These are phyloP conservation scores for Filobasidium floriforme DNA, from an alignment of 768 basidiomycete species.

Conservation along the genomic window DNA sequence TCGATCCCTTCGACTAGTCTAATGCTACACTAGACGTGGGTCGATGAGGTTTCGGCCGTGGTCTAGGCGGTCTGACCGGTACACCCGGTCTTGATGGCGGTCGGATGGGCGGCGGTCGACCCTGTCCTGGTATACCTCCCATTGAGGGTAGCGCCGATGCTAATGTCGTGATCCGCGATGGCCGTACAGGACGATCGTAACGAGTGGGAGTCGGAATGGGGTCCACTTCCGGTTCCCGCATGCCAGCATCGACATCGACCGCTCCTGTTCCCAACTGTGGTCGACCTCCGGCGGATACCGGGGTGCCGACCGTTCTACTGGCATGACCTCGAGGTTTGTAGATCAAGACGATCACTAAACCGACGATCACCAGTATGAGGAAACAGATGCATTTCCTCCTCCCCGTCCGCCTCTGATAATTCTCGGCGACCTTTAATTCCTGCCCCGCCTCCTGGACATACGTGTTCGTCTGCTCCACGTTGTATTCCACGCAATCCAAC, in stretches of 20 bases:
- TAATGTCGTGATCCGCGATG: no score
- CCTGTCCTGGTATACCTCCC: no score
- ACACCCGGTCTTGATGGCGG: background rate
- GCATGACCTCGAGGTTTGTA: conserved; percentile 61
- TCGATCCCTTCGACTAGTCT: background rate
- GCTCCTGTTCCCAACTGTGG: no score
- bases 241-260: no score
- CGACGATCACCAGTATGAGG: conserved; percentile 79
- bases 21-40: background rate
- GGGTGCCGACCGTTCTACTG: background rate
- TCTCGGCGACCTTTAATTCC: conserved; percentile 76
- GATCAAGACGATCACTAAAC: conserved; percentile 75
- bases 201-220: no score
- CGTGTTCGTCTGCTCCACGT: conserved; percentile 82
- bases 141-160: no score
- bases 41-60: conserved; percentile 6
- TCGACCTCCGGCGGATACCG: background rate
- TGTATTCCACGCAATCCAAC: conserved; percentile 93
- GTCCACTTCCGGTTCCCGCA: no score
- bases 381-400: conserved; percentile 88
- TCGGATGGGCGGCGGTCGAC: background rate
- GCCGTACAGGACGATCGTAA: no score
- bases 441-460: conserved; percentile 74
- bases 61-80: conserved; percentile 1
- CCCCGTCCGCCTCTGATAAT: conserved; percentile 90